phyloP scores from a whole-genome alignment of 148 eudicot genomes.

The Rhododendron molle region DNA sequence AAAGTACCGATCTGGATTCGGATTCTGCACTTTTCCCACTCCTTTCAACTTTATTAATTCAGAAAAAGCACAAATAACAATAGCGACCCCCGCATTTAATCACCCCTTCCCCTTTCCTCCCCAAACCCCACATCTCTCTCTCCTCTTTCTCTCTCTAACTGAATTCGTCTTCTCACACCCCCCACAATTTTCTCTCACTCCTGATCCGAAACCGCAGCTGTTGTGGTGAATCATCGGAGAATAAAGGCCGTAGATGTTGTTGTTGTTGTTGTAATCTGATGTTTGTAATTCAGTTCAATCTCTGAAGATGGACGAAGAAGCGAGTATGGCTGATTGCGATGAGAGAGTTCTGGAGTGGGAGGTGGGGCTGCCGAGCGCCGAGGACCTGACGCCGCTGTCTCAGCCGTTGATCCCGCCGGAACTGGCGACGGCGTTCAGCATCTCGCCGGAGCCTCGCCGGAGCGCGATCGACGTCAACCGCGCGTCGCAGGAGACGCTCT shows the following conservation, averaged over 20 bases:
- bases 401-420: constrained; percentile 50
- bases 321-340: constrained; percentile 6
- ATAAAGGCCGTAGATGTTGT: not conserved
- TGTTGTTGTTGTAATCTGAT: too few species aligned
- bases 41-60: not conserved
- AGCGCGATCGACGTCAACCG: constrained; percentile 42
- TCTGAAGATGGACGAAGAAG: constrained; percentile 3
- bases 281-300: not conserved
- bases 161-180: not conserved
- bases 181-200: not conserved
- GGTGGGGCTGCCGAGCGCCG: constrained; percentile 39
- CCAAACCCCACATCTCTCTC: not conserved
- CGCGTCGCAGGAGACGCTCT: constrained; percentile 46
- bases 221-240: not conserved
- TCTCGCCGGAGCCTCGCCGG: constrained; percentile 45
- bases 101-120: not conserved
- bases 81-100: not conserved
- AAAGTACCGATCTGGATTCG: not conserved
- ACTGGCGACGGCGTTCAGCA: constrained; percentile 50
- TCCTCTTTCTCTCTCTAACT: not conserved
- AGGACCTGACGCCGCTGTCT: constrained; percentile 50
- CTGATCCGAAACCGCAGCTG: not conserved
- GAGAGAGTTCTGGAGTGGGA: constrained; percentile 53
- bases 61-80: not conserved
- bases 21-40: not conserved